Evolutionary conservation across 2,329 filamentous ascomycete genomes (phyloP).

Genomic region (Escovopsis weberi): DNA sequence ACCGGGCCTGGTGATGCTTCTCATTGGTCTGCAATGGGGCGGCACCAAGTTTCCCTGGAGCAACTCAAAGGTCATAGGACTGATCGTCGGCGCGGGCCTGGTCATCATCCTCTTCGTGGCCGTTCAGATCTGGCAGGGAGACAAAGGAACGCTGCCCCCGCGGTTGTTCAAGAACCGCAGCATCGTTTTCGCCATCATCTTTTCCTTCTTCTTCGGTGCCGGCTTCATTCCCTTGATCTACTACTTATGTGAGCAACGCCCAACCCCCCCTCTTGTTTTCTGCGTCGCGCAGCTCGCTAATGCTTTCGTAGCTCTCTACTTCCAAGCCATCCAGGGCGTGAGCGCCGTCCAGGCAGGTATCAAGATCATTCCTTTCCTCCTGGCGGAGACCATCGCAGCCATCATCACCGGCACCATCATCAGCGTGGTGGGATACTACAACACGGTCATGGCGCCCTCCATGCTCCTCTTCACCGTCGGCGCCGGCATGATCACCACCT

Average conservation of each 20-base stretch:
- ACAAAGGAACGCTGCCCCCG: constrained; percentile 31
- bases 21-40: constrained; percentile 44
- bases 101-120: constrained; percentile 32
- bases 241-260: constrained; percentile 30
- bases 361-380: constrained; percentile 37
- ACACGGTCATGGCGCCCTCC: constrained; percentile 24
- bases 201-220: constrained; percentile 34
- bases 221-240: constrained; percentile 39
- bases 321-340: constrained; percentile 38
- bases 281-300: no score
- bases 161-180: constrained; percentile 30
- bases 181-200: constrained; percentile 26
- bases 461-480: constrained; percentile 30
- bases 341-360: constrained; percentile 39
- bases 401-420: constrained; percentile 28
- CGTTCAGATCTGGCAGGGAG: constrained; percentile 28
- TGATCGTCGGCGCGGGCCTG: constrained; percentile 33
- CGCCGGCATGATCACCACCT: constrained; percentile 39
- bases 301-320: constrained; percentile 28
- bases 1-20: constrained; percentile 35
- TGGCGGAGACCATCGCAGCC: constrained; percentile 34
- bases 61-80: constrained; percentile 31
- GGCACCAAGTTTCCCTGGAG: constrained; percentile 37
- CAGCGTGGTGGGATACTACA: constrained; percentile 28
- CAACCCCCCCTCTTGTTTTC: not conserved